Evolutionary conservation across 2,329 filamentous ascomycete genomes (phyloP).

Genomic region (Lomentospora prolificans): DNA sequence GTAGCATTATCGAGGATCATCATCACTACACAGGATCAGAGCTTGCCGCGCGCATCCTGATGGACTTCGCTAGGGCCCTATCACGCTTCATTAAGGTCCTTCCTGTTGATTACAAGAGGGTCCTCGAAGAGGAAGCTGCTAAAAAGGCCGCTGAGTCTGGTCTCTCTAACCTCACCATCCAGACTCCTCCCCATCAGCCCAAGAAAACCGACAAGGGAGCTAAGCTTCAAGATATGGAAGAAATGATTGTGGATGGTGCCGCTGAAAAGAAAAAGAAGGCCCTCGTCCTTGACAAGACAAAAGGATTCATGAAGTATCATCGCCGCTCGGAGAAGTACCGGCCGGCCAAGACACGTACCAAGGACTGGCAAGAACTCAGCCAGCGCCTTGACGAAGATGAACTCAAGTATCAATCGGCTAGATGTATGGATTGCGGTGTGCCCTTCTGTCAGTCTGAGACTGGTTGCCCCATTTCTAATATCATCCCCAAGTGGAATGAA

Average conservation of each 20-base stretch:
- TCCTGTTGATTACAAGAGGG: slow-evolving; percentile 92
- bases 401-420: slow-evolving; percentile 90
- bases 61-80: slow-evolving; percentile 91
- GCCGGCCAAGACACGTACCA: slow-evolving; percentile 68
- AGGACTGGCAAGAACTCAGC: slow-evolving; percentile 90
- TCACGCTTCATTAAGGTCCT: slow-evolving; percentile 88
- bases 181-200: slow-evolving; percentile 28
- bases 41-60: slow-evolving; percentile 79
- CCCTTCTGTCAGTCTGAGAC: slow-evolving; percentile 96
- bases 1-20: slow-evolving; percentile 88
- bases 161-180: slow-evolving; percentile 22
- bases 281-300: slow-evolving; percentile 92
- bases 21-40: slow-evolving; percentile 97
- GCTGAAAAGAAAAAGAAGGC: slow-evolving; percentile 85
- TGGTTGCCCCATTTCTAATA: slow-evolving; percentile 92
- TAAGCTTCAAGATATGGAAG: slow-evolving; percentile 75
- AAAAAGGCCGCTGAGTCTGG: slow-evolving; percentile 69
- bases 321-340: slow-evolving; percentile 91
- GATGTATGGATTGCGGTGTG: slow-evolving; percentile 98
- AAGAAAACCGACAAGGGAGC: slow-evolving; percentile 59
- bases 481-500: slow-evolving; percentile 96
- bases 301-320: slow-evolving; percentile 95
- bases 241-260: slow-evolving; percentile 74
- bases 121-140: slow-evolving; percentile 73
- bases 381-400: slow-evolving; percentile 84